Percentiles rank a stretch among this genome's conserved stretches.
Evolutionary conservation across 345 rosid species (phyloP).

Genomic region (Salix caprea): DNA sequence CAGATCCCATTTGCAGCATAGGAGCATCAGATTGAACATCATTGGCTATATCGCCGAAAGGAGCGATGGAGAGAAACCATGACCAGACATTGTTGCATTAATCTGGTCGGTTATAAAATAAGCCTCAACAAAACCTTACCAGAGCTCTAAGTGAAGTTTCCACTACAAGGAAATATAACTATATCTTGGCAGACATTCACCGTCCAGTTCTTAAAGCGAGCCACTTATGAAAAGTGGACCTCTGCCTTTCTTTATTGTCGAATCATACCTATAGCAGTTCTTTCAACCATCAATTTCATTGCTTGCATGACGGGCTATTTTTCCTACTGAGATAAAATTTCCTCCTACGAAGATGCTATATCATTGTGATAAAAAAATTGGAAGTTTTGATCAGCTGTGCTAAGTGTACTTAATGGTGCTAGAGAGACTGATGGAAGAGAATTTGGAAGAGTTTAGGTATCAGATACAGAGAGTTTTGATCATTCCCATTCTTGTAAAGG

Average conservation of each 20-base stretch:
- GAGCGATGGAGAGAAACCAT: not conserved
- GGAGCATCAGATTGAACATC: not conserved
- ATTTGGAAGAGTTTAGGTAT: too few species aligned
- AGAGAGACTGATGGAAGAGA: too few species aligned
- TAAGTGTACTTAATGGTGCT: too few species aligned
- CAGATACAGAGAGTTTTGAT: too few species aligned
- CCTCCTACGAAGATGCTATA: not conserved
- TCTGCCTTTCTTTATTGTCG: not conserved
- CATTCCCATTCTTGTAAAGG: too few species aligned
- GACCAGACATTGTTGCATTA: not conserved
- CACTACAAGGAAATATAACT: not conserved
- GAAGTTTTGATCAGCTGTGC: not conserved
- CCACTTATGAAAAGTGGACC: not conserved
- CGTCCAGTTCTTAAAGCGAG: not conserved
- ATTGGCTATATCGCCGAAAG: constrained; percentile 19
- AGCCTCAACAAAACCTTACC: not conserved
- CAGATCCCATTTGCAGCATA: not conserved
- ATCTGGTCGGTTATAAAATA: constrained; percentile 14
- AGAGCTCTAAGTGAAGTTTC: not conserved
- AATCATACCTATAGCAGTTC: not conserved
- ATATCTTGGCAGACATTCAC: not conserved
- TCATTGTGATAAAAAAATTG: too few species aligned
- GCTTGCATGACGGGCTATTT: not conserved
- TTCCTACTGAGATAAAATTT: not conserved
- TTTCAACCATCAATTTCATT: not conserved